Evolutionary conservation across 306 rosid genomes (phyloP).

Genomic region (Glycine tomentella): DNA sequence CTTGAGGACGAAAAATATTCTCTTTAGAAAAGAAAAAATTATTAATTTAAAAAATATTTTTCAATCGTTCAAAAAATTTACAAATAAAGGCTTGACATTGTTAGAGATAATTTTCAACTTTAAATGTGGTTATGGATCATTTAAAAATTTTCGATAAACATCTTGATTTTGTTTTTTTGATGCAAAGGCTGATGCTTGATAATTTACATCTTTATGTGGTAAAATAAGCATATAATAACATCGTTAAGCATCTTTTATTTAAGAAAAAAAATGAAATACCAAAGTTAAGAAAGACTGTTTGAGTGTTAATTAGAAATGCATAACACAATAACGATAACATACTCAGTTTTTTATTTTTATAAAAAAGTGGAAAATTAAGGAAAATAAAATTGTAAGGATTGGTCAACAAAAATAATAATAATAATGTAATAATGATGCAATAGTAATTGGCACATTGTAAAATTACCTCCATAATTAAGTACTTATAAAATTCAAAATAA

Average conservation of each 20-base stretch:
- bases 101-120: neutral
- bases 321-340: too few species aligned
- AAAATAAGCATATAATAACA: neutral
- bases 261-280: neutral
- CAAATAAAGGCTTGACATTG: neutral
- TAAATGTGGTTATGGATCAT: neutral
- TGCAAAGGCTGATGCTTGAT: neutral
- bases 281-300: neutral
- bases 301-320: neutral
- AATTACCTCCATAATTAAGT: neutral
- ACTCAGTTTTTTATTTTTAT: too few species aligned
- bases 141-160: neutral
- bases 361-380: neutral
- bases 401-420: too few species aligned
- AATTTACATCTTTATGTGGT: neutral
- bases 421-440: too few species aligned
- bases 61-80: neutral
- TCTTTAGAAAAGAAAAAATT: neutral
- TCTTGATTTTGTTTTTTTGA: neutral
- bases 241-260: too few species aligned
- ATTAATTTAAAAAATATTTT: neutral
- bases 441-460: neutral
- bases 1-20: too few species aligned
- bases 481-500: neutral
- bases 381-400: neutral